Evolutionary conservation across 2,329 filamentous ascomycete species (phyloP).

Genomic region (Fusarium subtropicale): DNA sequence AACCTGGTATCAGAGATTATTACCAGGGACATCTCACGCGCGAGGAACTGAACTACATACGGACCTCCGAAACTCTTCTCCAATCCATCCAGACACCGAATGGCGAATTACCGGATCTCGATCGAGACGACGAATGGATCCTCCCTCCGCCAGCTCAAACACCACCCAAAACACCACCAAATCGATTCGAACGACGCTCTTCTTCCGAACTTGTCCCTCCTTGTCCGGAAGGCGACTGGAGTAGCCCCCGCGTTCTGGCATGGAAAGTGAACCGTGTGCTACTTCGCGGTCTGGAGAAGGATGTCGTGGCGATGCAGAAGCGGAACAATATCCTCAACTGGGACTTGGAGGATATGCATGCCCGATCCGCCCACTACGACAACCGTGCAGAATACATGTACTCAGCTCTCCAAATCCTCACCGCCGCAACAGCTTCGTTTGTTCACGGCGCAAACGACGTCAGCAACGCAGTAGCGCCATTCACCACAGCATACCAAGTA

Average conservation of each 20-base stretch:
- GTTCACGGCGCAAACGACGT: slow-evolving; percentile 77
- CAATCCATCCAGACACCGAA: slow-evolving; percentile 50
- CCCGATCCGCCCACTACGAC: slow-evolving; percentile 68
- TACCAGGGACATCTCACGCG: slow-evolving; percentile 61
- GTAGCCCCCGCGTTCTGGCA: slow-evolving; percentile 54
- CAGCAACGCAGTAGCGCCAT: slow-evolving; percentile 71
- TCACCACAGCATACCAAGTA: slow-evolving; percentile 70
- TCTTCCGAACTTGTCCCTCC: slow-evolving; percentile 48
- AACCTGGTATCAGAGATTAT: slow-evolving; percentile 60
- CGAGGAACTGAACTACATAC: slow-evolving; percentile 57
- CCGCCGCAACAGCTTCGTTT: slow-evolving; percentile 72
- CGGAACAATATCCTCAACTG: slow-evolving; percentile 62
- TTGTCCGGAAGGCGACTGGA: slow-evolving; percentile 55
- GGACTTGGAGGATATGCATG: slow-evolving; percentile 63
- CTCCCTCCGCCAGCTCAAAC: slow-evolving; percentile 49
- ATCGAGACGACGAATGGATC: slow-evolving; percentile 50
- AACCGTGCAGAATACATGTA: slow-evolving; percentile 72
- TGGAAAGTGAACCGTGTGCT: slow-evolving; percentile 57
- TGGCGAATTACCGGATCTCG: slow-evolving; percentile 40
- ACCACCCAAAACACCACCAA: slow-evolving; percentile 27
- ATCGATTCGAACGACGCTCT: slow-evolving; percentile 6
- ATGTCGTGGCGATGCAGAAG: slow-evolving; percentile 60
- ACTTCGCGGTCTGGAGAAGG: slow-evolving; percentile 61
- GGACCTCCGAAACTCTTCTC: slow-evolving; percentile 51
- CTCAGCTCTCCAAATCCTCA: slow-evolving; percentile 69